These are phyloP conservation scores for Vaccinium corymbosum DNA, from an alignment of 148 eudicot genomes.

Conservation along the genomic window DNA sequence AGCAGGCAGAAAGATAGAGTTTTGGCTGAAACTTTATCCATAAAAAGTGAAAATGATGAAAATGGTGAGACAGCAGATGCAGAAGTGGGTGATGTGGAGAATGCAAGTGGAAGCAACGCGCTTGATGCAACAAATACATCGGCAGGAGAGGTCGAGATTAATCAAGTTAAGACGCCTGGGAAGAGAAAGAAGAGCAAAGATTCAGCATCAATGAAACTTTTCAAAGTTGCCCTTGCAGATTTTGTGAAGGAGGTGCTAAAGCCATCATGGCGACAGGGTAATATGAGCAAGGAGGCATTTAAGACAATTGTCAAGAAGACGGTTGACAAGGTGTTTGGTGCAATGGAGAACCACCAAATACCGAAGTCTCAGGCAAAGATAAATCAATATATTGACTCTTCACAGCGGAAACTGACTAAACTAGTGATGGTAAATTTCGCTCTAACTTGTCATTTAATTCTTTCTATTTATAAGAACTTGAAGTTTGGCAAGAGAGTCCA, in stretches of 20 bases:
- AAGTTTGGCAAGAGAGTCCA: not conserved
- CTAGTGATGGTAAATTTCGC: conserved; percentile 74
- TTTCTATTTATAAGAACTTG: not conserved
- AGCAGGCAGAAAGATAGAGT: conserved; percentile 49
- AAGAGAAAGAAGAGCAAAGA: conserved; percentile 64
- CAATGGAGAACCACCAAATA: conserved; percentile 70
- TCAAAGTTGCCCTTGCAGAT: conserved; percentile 72
- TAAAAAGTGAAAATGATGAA: conserved; percentile 72
- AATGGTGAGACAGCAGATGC: conserved; percentile 93
- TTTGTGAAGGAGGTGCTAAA: conserved; percentile 92
- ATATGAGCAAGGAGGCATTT: conserved; percentile 98
- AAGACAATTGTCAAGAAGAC: conserved; percentile 97
- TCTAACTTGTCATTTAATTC: not conserved
- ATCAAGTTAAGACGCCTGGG: conserved; percentile 62
- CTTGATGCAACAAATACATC: conserved; percentile 39
- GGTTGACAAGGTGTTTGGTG: conserved; percentile 91
- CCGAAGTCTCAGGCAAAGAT: conserved; percentile 90
- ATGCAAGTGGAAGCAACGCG: conserved; percentile 54
- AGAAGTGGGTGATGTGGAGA: conserved; percentile 74
- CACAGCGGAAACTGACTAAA: conserved; percentile 74
- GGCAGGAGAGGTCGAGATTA: conserved; percentile 65
- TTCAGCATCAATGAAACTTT: conserved; percentile 83
- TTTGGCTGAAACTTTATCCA: conserved; percentile 33
- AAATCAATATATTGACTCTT: conserved; percentile 78
- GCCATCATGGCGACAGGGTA: conserved; percentile 98